phyloP scores from a whole-genome alignment of 108 stramenopile species.

The Cyclotella choctawhatcheeana region DNA sequence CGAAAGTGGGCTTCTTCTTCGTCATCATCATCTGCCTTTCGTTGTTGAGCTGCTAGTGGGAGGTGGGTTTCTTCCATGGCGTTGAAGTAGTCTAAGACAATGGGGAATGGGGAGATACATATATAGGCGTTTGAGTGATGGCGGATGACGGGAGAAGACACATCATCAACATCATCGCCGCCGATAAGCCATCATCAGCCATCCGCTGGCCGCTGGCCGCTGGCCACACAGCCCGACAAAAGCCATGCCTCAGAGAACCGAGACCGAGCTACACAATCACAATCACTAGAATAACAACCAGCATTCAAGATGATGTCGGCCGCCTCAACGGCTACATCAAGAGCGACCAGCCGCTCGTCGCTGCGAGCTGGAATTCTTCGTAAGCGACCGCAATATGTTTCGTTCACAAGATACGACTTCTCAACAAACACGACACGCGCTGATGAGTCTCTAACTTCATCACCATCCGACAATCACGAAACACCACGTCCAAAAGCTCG shows the following conservation, averaged over 20 bases:
- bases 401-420: neutral
- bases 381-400: neutral
- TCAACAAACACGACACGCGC: neutral
- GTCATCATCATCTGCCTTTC: neutral
- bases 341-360: neutral
- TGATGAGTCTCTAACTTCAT: neutral
- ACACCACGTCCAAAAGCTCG: neutral
- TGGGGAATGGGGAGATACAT: no score
- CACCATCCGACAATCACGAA: neutral
- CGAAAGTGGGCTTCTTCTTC: slow-evolving; percentile 69
- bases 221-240: neutral
- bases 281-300: neutral
- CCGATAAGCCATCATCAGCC: no score
- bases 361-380: neutral
- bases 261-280: neutral
- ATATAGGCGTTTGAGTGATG: no score
- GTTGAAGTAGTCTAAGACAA: no score
- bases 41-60: slow-evolving; percentile 11
- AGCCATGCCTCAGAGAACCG: neutral
- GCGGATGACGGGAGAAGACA: no score
- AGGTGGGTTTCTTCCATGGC: neutral
- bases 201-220: no score
- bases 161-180: no score
- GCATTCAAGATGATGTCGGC: slow-evolving; percentile 1
- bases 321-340: neutral